phyloP scores from a whole-genome alignment of 2,329 filamentous ascomycete species.

The Ceratocystis cacaofunesta region DNA sequence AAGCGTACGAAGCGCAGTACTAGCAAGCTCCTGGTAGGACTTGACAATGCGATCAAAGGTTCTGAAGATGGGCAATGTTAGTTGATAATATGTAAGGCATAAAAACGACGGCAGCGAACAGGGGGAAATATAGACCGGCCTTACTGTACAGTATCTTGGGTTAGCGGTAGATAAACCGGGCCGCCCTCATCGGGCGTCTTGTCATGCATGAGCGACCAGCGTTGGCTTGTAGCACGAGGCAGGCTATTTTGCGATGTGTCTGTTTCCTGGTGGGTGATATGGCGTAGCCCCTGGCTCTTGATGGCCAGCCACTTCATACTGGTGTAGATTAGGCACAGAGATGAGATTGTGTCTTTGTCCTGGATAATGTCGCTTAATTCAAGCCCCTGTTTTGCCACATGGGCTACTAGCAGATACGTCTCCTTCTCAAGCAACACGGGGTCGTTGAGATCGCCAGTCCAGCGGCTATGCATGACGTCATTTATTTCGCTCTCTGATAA shows the following conservation, averaged over 20 bases:
- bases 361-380: slow-evolving; percentile 73
- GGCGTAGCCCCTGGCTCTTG: slow-evolving; percentile 65
- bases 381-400: slow-evolving; percentile 46
- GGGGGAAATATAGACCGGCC: slow-evolving; percentile 22
- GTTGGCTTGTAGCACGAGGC: slow-evolving; percentile 46
- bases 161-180: slow-evolving; percentile 74
- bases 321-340: slow-evolving; percentile 78
- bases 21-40: slow-evolving; percentile 67
- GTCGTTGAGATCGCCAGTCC: slow-evolving; percentile 35
- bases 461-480: slow-evolving; percentile 53
- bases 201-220: slow-evolving; percentile 71
- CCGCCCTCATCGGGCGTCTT: slow-evolving; percentile 43
- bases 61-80: slow-evolving; percentile 28
- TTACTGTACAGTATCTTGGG: slow-evolving; percentile 66
- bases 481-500: slow-evolving; percentile 57
- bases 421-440: slow-evolving; percentile 45
- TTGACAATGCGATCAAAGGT: slow-evolving; percentile 76
- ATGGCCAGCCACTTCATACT: slow-evolving; percentile 96
- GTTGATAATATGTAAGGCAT: background rate
- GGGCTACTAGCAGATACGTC: slow-evolving; percentile 39
- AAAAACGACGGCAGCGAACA: background rate
- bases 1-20: slow-evolving; percentile 65
- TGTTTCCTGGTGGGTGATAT: slow-evolving; percentile 61
- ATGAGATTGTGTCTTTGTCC: slow-evolving; percentile 72
- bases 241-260: slow-evolving; percentile 45